Base-by-base conservation (phyloP, 2,329 filamentous ascomycete species). In the Aspergillus piperis region DNA sequence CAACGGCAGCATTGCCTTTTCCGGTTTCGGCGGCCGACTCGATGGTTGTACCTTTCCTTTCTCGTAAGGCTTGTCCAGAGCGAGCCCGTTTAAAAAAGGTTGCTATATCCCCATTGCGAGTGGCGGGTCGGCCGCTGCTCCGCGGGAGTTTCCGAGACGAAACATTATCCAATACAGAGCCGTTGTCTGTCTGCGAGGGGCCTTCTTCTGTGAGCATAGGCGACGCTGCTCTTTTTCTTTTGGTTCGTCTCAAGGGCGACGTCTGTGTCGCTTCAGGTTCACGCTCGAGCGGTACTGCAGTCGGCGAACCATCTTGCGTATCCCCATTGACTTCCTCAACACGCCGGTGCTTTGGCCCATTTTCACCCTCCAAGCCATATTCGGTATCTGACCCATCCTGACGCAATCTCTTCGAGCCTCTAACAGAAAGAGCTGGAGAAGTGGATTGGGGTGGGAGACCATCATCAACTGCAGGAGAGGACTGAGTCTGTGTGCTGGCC, bases 281-380 rank as follows among this genome's bases (percentile, higher is more conserved):
- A 27, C 1, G 39, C 10, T 32, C 52, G 10, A 11, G 10, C 27
- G 10, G 27, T 36, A 15, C 27, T 55, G 32, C 47, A 38, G 19
- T 11, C 13, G 19, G 8, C 13, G 21, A 8, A 17, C 53, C 51
- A 15, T 61, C 54, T 19, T 61, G 39, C 36, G 41, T 36, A 19
- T 63, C 60, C 3, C 58, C 47, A 19, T 57, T 53, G 27, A 49
- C 25, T 49, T 59, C 60, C 32, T 62, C 61, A 21, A 67, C 47
- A 27, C 64, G 65, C 27, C 57, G 59, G 47, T 65, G 61, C 59
- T 72, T 73, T 5, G 61, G 42, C 25, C 61, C 51, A 25, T 21
- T 30, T 10, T 6, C 38, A 30, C 36, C 13, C 13, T 8, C 27
- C 15, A 32, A 39, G 21, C 11, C 57, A 15, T 54, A 5, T 19